A percentile compares a stretch with the other conserved stretches of the same genome.
phyloP scores from a whole-genome alignment of 176 grass and related monocot genomes.

The Oryza brachyantha region DNA sequence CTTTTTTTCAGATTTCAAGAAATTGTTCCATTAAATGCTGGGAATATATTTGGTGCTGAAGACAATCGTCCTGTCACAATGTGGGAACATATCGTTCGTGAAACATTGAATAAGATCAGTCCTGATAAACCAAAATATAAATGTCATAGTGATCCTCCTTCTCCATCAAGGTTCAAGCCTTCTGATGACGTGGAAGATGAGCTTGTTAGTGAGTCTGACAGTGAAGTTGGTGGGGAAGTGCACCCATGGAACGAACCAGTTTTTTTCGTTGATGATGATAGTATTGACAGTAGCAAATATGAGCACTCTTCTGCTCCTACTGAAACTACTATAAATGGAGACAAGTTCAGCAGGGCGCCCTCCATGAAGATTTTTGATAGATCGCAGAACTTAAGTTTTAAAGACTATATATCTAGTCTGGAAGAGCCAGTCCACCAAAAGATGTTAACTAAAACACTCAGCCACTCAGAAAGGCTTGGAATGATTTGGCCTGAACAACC shows the following conservation, averaged over 20 bases:
- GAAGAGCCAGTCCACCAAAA: slow-evolving; percentile 51
- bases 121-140: slow-evolving; percentile 86
- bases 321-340: slow-evolving; percentile 31
- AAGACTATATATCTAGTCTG: slow-evolving; percentile 35
- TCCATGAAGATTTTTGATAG: slow-evolving; percentile 53
- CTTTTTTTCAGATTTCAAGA: slow-evolving; percentile 78
- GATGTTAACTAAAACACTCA: slow-evolving; percentile 59
- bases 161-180: slow-evolving; percentile 84
- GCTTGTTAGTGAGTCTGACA: slow-evolving; percentile 64
- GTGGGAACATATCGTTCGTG: slow-evolving; percentile 85
- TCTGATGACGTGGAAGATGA: slow-evolving; percentile 79
- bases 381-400: slow-evolving; percentile 54
- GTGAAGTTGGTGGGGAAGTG: slow-evolving; percentile 58
- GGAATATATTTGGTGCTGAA: slow-evolving; percentile 96
- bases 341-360: slow-evolving; percentile 29
- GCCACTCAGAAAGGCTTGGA: slow-evolving; percentile 84
- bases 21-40: slow-evolving; percentile 96
- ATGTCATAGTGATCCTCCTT: slow-evolving; percentile 82
- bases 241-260: slow-evolving; percentile 52
- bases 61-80: slow-evolving; percentile 66
- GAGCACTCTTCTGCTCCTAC: not conserved
- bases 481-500: slow-evolving; percentile 90
- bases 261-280: slow-evolving; percentile 33
- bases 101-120: slow-evolving; percentile 80
- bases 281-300: slow-evolving; percentile 13